These are phyloP conservation scores for Stephanodiscus minutulus DNA, from an alignment of 108 stramenopile genomes.

Conservation along the genomic window DNA sequence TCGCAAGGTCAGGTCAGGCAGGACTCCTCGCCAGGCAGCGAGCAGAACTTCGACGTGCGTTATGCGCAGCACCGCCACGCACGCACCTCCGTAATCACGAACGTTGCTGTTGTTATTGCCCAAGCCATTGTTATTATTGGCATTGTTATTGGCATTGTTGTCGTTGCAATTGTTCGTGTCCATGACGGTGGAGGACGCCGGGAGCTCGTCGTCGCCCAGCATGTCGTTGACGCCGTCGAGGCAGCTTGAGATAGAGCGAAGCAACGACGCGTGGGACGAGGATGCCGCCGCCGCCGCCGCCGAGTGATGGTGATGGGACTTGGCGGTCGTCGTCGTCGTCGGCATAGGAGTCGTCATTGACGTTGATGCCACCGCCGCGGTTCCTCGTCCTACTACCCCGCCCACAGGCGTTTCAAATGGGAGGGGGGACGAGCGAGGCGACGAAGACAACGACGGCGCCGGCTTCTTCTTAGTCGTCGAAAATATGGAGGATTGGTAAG, in stretches of 20 bases:
- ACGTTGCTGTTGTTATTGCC: too few relatives aligned
- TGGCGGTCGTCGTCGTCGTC: not conserved
- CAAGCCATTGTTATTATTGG: too few relatives aligned
- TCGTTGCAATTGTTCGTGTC: too few relatives aligned
- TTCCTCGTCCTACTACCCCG: not conserved
- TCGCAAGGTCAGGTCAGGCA: too few relatives aligned
- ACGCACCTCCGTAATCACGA: too few relatives aligned
- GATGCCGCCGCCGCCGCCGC: not conserved
- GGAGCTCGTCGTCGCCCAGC: not conserved
- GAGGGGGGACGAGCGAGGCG: constrained; percentile 10
- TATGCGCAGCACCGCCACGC: too few relatives aligned
- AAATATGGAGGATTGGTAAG: too few relatives aligned
- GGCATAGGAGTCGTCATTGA: not conserved
- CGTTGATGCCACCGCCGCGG: not conserved
- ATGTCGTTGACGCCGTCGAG: not conserved
- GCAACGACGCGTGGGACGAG: not conserved
- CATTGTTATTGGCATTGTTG: too few relatives aligned
- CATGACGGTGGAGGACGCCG: too few relatives aligned
- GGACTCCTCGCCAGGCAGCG: too few relatives aligned
- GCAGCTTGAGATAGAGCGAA: not conserved
- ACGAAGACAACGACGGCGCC: not conserved
- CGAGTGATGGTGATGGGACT: not conserved
- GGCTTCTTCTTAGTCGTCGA: too few relatives aligned
- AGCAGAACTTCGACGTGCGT: too few relatives aligned
- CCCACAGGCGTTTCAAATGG: not conserved